phyloP scores from a whole-genome alignment of 768 basidiomycete species.

The Xerocomellus intermedius region DNA sequence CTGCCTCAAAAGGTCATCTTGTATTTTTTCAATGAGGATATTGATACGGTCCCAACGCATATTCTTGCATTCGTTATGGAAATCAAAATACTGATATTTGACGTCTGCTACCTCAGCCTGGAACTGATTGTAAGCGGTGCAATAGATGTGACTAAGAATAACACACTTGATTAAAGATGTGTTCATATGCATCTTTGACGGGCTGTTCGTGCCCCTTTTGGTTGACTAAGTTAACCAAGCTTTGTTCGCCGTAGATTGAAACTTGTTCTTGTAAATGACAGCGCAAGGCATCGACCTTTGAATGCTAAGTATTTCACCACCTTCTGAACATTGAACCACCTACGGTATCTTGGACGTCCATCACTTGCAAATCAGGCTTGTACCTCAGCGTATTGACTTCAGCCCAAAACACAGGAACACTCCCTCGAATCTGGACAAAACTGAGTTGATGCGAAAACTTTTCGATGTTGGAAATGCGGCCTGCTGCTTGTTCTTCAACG shows the following conservation, averaged over 20 bases:
- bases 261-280: conserved; percentile 75
- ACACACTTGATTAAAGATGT: conserved; percentile 60
- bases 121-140: neutral
- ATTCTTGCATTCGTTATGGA: conserved; percentile 91
- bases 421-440: conserved; percentile 93
- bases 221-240: conserved; percentile 89
- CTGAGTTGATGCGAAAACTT: conserved; percentile 65
- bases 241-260: conserved; percentile 71
- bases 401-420: conserved; percentile 93
- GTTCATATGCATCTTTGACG: conserved; percentile 94
- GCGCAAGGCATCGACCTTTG: conserved; percentile 66
- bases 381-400: conserved; percentile 95
- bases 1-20: conserved; percentile 64
- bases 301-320: conserved; percentile 1
- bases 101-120: conserved; percentile 66
- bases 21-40: conserved; percentile 72
- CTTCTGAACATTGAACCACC: conserved; percentile 24
- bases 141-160: neutral
- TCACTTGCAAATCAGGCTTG: conserved; percentile 93
- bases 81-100: conserved; percentile 94
- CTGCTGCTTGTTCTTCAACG: conserved; percentile 56
- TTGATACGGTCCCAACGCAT: conserved; percentile 95
- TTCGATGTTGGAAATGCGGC: conserved; percentile 40
- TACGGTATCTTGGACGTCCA: conserved; percentile 89
- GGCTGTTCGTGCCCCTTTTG: conserved; percentile 91